These are phyloP conservation scores for Dactylellina parvicollis DNA, from an alignment of 2,329 filamentous ascomycete species.

Conservation along the genomic window DNA sequence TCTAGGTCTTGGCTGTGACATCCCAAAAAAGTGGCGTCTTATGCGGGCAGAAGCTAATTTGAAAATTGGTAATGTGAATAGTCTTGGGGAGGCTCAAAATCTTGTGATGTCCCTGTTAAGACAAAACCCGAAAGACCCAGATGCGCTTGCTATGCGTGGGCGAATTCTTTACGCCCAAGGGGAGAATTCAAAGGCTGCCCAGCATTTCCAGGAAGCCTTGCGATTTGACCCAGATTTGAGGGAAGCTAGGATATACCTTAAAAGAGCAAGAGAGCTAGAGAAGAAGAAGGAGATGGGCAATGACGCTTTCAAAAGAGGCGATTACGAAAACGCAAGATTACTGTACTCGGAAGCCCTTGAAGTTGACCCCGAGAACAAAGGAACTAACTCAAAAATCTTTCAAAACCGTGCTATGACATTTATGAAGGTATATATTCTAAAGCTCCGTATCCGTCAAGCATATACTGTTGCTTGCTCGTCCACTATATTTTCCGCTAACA, in stretches of 20 bases:
- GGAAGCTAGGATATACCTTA: conserved; percentile 85
- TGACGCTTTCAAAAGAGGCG: conserved; percentile 82
- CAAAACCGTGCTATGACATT: conserved; percentile 91
- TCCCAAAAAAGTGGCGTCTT: conserved; percentile 91
- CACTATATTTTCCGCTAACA: conserved; percentile 13
- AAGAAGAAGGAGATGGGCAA: conserved; percentile 96
- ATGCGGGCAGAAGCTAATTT: conserved; percentile 91
- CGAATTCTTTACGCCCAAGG: conserved; percentile 88
- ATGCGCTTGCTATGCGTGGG: conserved; percentile 88
- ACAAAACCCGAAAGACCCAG: conserved; percentile 88
- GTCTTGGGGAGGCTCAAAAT: conserved; percentile 89
- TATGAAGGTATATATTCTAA: conserved; percentile 66
- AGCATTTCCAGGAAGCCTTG: conserved; percentile 89
- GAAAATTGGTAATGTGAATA: conserved; percentile 89
- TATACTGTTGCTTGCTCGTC: too few species aligned
- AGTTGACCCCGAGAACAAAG: conserved; percentile 86
- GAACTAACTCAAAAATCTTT: conserved; percentile 91
- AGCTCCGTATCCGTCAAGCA: neutral
- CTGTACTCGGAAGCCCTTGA: conserved; percentile 84
- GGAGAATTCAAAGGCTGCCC: conserved; percentile 92
- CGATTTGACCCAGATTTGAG: conserved; percentile 91
- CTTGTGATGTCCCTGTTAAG: conserved; percentile 88
- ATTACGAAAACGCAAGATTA: conserved; percentile 81
- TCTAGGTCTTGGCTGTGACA: conserved; percentile 77
- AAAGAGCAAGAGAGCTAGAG: conserved; percentile 89